Evolutionary conservation across 139 green algal genomes (phyloP), one percentile per base, ranked within the genome.

Genomic region (Deuterostichococcus epilithicus): DNA sequence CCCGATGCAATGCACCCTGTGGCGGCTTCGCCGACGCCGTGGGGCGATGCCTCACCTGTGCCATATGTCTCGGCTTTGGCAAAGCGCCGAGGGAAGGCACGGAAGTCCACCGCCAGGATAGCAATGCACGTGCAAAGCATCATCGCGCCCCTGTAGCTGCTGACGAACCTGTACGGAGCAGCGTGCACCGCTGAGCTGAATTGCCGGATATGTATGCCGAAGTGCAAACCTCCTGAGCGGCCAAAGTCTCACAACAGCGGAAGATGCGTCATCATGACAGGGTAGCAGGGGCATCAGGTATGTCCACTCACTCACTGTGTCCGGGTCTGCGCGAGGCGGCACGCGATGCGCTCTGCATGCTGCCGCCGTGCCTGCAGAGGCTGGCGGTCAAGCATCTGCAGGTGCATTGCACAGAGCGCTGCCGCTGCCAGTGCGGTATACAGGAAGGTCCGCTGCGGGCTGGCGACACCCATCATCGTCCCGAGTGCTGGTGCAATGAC

Each of bases 41-140:
- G 42, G 42, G 42, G 13, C 59, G 15, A 18, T 8, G 10, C 22
- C 47, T 59, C 25, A 70, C 81, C 87, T 47, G 83, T 91, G 58
- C 94, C 94, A 76, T 87, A 93, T 32, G 59, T 72, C 72, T 98
- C 88, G 13, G 87, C 74, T 80, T 97, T 97, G 38, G 88, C 91
- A 68, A 90, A 94, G 6, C 87, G 86, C 3, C 91, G 80, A 0
- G 92, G 92, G 73, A 96, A 96, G 26, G 85, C 86, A 15, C 67
- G 76, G 78, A 98, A 98, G 80, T 98, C 94, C 13, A 98, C 93
- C 6, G 87, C 94, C 59, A 98, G 83, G 70, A 98, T 98, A 45
- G 77, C 70, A 2, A 93, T 74, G 79, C 83, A 92, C 1, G 94
- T 97, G 52, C 81, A 70, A 15, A 94, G 45, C 86, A 97, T 93